phyloP scores from a whole-genome alignment of 495 filamentous ascomycete genomes.

The Jackrogersella multiformis region DNA sequence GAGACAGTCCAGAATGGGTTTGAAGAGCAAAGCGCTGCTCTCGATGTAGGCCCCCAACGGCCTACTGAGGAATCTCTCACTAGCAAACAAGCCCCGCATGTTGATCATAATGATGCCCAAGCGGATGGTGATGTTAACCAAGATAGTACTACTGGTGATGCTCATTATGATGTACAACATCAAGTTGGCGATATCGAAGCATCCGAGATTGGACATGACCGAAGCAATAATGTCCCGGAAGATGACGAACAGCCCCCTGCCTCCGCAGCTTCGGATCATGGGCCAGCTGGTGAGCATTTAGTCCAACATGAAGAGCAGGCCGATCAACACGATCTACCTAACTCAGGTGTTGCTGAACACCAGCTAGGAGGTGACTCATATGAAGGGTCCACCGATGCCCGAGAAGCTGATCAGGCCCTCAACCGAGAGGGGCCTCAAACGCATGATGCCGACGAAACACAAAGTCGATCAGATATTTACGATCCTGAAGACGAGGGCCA shows the following conservation, averaged over 20 bases:
- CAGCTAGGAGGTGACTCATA: constrained; percentile 53
- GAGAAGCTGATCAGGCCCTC: constrained; percentile 31
- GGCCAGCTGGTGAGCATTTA: constrained; percentile 4
- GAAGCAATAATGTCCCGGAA: constrained; percentile 1
- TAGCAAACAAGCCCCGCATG: background rate
- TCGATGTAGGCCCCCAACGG: background rate
- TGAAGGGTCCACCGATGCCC: constrained; percentile 45
- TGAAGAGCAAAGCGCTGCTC: constrained; percentile 5
- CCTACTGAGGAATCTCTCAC: constrained; percentile 5
- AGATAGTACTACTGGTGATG: constrained; percentile 48
- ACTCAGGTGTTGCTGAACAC: constrained; percentile 53
- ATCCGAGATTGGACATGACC: constrained; percentile 46
- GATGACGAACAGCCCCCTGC: constrained; percentile 9
- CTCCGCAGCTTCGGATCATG: background rate
- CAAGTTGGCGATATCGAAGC: constrained; percentile 27
- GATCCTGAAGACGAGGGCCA: constrained; percentile 1
- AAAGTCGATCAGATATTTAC: background rate
- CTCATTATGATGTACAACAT: constrained; percentile 26
- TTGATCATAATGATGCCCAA: background rate
- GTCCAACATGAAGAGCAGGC: constrained; percentile 9
- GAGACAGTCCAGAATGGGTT: background rate
- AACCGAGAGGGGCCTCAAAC: constrained; percentile 23
- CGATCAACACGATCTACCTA: constrained; percentile 9
- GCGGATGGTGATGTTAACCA: constrained; percentile 6
- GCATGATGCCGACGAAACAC: constrained; percentile 21